phyloP scores from a whole-genome alignment of 2,329 filamentous ascomycete species.

The Cryphonectria parasitica region DNA sequence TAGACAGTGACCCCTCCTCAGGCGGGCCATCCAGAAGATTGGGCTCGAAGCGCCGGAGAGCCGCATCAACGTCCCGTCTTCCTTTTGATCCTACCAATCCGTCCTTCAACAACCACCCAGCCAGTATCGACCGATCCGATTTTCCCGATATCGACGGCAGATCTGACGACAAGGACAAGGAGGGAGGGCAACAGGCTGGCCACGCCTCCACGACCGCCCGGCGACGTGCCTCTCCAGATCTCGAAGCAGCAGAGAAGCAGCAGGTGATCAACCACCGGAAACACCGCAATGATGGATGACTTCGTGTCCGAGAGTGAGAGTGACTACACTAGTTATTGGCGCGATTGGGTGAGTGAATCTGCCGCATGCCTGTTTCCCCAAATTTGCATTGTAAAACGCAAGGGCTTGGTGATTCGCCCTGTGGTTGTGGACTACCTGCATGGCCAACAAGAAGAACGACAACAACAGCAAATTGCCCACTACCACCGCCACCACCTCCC shows the following conservation, averaged over 20 bases:
- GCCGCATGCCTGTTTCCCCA: not conserved
- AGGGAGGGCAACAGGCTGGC: not conserved
- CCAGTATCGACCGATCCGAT: not conserved
- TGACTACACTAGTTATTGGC: slow-evolving; percentile 99
- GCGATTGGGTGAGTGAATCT: slow-evolving; percentile 84
- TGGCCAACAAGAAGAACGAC: not conserved
- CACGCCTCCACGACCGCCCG: not conserved
- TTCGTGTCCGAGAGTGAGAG: slow-evolving; percentile 98
- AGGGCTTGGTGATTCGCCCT: slow-evolving; percentile 3
- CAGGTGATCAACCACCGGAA: not conserved
- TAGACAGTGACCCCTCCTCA: slow-evolving; percentile 4
- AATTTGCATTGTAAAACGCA: not conserved
- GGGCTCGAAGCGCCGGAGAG: not conserved
- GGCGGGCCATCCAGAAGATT: not conserved
- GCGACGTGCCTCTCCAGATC: not conserved
- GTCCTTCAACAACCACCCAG: not conserved
- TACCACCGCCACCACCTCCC: no score
- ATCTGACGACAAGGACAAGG: not conserved
- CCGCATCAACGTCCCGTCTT: slow-evolving; percentile 1
- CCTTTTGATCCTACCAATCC: not conserved
- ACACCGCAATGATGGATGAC: slow-evolving; percentile 75
- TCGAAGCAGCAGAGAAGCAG: not conserved
- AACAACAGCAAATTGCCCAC: slow-evolving; percentile 10
- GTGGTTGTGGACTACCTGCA: slow-evolving; percentile 13
- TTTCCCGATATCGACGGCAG: not conserved